These are phyloP conservation scores for Mortierella sp. DNA, from an alignment of 371 early-diverging fungal genomes.

Conservation along the genomic window DNA sequence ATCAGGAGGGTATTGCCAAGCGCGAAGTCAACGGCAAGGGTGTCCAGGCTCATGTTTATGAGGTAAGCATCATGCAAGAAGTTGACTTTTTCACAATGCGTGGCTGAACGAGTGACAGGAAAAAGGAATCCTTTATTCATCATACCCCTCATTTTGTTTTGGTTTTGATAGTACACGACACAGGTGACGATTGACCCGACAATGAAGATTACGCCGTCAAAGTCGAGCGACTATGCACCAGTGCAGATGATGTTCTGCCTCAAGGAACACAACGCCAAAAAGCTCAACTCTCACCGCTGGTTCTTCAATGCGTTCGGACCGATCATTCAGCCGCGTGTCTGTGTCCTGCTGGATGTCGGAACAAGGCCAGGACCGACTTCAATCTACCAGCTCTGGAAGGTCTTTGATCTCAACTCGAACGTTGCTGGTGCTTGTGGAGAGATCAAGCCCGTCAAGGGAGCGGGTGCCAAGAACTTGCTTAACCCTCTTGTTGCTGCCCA, in stretches of 20 bases:
- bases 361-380: conserved; percentile 71
- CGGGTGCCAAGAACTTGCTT: conserved; percentile 64
- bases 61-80: conserved; percentile 55
- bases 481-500: conserved; percentile 87
- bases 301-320: conserved; percentile 86
- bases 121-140: neutral
- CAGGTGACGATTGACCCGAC: conserved; percentile 70
- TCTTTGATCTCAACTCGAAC: conserved; percentile 70
- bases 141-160: neutral
- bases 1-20: conserved; percentile 80
- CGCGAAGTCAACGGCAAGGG: conserved; percentile 69
- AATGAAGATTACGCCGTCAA: conserved; percentile 63
- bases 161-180: conserved; percentile 70
- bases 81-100: neutral
- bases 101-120: neutral
- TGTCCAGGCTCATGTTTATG: conserved; percentile 83
- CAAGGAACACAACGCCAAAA: conserved; percentile 91
- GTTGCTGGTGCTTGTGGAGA: conserved; percentile 89
- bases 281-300: conserved; percentile 92
- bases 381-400: conserved; percentile 80
- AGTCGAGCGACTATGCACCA: conserved; percentile 72
- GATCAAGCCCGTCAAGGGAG: conserved; percentile 72
- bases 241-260: conserved; percentile 86
- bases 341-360: conserved; percentile 83
- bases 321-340: conserved; percentile 78